A percentile compares a stretch with the other conserved stretches of the same genome.
Conservation (phyloP, 495 filamentous ascomycete species). For the Aspergillus haitiensis region DNA sequence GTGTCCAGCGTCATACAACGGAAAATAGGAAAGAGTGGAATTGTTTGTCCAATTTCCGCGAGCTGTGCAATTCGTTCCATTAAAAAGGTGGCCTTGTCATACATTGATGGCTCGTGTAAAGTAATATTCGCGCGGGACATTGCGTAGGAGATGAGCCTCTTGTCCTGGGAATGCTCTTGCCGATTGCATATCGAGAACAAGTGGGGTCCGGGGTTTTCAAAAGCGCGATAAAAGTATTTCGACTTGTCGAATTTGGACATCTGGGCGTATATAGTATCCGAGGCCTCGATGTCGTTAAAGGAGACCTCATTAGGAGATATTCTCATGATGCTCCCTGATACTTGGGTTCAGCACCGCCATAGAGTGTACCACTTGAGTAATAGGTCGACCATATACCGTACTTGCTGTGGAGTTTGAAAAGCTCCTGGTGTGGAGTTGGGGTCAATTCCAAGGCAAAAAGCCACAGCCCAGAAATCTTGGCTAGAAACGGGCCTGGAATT, state of each 20-base stretch:
- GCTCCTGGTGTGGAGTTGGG: not conserved
- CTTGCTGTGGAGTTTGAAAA: not conserved
- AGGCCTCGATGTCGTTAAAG: not conserved
- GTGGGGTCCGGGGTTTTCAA: not conserved
- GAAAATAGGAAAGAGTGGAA: not conserved
- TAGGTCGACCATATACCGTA: not conserved
- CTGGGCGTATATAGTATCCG: not conserved
- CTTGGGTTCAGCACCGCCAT: no score
- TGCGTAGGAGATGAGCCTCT: not conserved
- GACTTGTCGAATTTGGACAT: constrained; percentile 4
- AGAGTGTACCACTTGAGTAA: not conserved
- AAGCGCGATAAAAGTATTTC: constrained; percentile 4
- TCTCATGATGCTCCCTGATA: not conserved
- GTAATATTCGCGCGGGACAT: not conserved
- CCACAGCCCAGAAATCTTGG: not conserved
- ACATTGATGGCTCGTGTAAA: not conserved
- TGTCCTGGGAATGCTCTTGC: not conserved
- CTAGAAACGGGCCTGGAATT: not conserved
- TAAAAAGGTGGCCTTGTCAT: not conserved
- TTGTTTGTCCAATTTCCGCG: not conserved
- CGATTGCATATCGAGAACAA: not conserved
- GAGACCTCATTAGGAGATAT: not conserved
- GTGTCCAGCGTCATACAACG: constrained; percentile 4
- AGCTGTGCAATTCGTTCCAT: not conserved
- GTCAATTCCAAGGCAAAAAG: not conserved